phyloP scores from a whole-genome alignment of 441 rosid species.

The Raphanus hybrid region DNA sequence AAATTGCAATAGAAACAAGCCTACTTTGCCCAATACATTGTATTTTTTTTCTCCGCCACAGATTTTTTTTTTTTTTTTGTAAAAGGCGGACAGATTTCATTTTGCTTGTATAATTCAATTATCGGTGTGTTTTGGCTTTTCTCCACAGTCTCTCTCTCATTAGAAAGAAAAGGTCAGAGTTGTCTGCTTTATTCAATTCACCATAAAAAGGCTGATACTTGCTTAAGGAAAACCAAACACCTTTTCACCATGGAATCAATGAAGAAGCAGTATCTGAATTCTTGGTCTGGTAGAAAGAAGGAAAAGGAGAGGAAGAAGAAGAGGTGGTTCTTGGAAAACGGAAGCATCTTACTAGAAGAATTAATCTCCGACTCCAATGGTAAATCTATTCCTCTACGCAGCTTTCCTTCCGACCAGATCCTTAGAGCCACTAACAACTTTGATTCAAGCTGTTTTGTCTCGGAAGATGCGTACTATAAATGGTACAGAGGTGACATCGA shows the following conservation, averaged over 20 bases:
- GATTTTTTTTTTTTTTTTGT: no score
- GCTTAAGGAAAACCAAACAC: background rate
- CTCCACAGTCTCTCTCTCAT: background rate
- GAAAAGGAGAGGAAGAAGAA: background rate
- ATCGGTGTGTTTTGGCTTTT: background rate
- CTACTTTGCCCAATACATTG: background rate
- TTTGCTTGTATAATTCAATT: no score
- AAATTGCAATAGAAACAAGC: background rate
- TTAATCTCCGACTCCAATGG: constrained; percentile 40
- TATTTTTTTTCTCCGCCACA: background rate
- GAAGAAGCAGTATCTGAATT: background rate
- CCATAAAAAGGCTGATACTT: background rate
- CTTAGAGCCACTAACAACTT: constrained; percentile 39
- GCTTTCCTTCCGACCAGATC: constrained; percentile 42
- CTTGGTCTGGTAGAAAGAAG: background rate
- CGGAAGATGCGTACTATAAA: background rate
- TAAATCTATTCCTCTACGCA: constrained; percentile 39
- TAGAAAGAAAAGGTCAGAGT: background rate
- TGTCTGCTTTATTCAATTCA: background rate
- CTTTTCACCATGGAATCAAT: background rate
- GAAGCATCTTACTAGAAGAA: constrained; percentile 42
- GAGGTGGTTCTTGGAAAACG: constrained; percentile 33
- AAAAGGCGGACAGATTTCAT: background rate
- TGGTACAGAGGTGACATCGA: constrained; percentile 19
- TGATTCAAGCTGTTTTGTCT: constrained; percentile 2